Conservation (phyloP, 495 filamentous ascomycete genomes). For the Rhypophila decipiens region DNA sequence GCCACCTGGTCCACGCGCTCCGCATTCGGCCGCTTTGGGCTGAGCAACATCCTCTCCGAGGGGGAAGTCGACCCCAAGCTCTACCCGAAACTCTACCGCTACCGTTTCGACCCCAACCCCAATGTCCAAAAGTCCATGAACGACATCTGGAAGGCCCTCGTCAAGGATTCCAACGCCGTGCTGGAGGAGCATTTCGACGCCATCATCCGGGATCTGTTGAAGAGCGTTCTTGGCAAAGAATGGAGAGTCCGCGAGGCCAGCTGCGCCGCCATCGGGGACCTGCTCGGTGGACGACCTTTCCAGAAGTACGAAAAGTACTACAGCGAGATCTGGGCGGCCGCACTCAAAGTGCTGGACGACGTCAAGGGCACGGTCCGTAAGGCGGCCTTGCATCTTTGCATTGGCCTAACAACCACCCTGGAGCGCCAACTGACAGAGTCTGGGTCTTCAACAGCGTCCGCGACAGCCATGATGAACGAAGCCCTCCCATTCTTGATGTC, state of each 20-base stretch:
- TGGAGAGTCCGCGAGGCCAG: constrained; percentile 90
- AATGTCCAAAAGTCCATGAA: constrained; percentile 94
- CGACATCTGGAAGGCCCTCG: constrained; percentile 89
- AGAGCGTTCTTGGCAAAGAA: constrained; percentile 79
- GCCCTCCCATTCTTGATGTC: constrained; percentile 88
- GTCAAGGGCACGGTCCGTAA: constrained; percentile 84
- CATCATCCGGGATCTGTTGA: constrained; percentile 80
- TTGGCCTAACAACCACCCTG: constrained; percentile 72
- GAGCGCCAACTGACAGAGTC: constrained; percentile 81
- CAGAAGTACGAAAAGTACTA: constrained; percentile 78
- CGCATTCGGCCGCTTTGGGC: constrained; percentile 87
- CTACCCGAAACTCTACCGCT: constrained; percentile 89
- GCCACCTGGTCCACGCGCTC: constrained; percentile 93
- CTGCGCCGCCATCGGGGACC: constrained; percentile 82
- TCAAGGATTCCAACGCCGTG: constrained; percentile 71
- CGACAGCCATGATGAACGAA: constrained; percentile 69
- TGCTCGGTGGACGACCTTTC: constrained; percentile 68
- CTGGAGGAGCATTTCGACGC: constrained; percentile 71
- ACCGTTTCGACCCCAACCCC: constrained; percentile 88
- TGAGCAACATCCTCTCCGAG: constrained; percentile 85
- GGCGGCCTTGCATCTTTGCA: constrained; percentile 74
- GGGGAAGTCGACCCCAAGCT: constrained; percentile 87
- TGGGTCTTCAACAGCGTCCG: constrained; percentile 60
- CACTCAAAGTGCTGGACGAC: constrained; percentile 86
- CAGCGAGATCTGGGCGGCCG: constrained; percentile 71